Base-by-base conservation (phyloP, 2,329 filamentous ascomycete species). In the Boeremia exigua region DNA sequence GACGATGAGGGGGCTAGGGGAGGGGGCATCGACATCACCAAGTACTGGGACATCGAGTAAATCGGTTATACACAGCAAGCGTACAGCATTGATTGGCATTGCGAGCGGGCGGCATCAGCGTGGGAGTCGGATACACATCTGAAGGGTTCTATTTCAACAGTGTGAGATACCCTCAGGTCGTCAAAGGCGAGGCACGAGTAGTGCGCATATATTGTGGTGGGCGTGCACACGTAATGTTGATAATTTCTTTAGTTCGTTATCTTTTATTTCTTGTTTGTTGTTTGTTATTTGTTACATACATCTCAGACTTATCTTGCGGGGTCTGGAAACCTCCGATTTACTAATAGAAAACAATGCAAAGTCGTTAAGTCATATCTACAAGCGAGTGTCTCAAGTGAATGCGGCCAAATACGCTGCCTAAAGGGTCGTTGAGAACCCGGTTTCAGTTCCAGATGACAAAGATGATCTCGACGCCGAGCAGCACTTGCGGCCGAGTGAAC, bases 351-450 rank as follows among this genome's bases (percentile, higher is more conserved):
- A 32, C 28, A 49, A 27, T 45, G 51, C 39, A 44, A 50, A 27
- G 42, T 49, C 54, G 48, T 56, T 29, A 48, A 8, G 27, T 53
- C 48, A 45, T 47, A 56, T 56, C 53, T 56, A 50, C 53, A 55
- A 55, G 53, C 40, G 53, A 55, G 28, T 32, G 52, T 55, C 29
- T n/a, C n/a, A 44, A 54, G 28, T 27, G 51, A 55, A 39, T 36
- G 52, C 28, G 52, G 51, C 33, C 48, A 44, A 44, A 42, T 32
- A 27, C 34, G 28, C 12, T 39, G 33, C 27, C 51, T 9, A 54
- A 44, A 39, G 38, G 37, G 17, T 38, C 6, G 25, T 44, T 14
- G 25, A 28, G 27, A 14, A 19, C 15, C 23, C 10, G n/a, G 15
- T 43, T 27, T 27, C 19, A 12, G 23, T 14, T 39, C 12, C 19